A percentile compares a stretch with the other conserved stretches of the same genome.
phyloP scores from a whole-genome alignment of 768 basidiomycete species.

The Naganishia antarctica region DNA sequence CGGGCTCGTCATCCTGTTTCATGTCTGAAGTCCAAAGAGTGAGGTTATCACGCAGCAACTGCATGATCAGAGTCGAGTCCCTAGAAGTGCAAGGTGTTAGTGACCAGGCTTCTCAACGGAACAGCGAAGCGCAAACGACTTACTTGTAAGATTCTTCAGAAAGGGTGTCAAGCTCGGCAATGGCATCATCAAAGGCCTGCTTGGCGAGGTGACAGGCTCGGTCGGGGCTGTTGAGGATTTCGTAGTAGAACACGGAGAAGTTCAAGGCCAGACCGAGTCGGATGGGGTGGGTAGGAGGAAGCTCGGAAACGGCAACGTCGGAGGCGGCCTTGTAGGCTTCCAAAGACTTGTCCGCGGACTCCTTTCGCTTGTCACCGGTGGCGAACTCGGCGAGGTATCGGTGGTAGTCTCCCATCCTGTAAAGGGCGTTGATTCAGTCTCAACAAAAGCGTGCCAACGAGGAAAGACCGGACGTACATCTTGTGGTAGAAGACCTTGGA shows the following conservation, averaged over 20 bases:
- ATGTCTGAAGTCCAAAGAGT: conserved; percentile 98
- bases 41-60: conserved; percentile 92
- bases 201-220: conserved; percentile 98
- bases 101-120: neutral
- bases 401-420: conserved; percentile 98
- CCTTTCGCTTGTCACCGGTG: conserved; percentile 94
- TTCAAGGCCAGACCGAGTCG: conserved; percentile 97
- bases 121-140: conserved; percentile 24
- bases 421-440: neutral
- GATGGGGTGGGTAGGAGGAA: conserved; percentile 86
- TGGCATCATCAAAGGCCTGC: conserved; percentile 98
- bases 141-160: conserved; percentile 97
- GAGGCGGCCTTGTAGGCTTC: conserved; percentile 90
- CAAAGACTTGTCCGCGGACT: conserved; percentile 93
- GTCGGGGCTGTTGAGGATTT: conserved; percentile 97
- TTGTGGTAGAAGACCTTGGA: conserved; percentile 99
- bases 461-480: conserved; percentile 62
- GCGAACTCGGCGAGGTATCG: conserved; percentile 98
- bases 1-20: conserved; percentile 65
- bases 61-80: conserved; percentile 89
- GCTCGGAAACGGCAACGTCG: conserved; percentile 90
- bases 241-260: conserved; percentile 99
- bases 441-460: neutral
- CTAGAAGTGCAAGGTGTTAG: conserved; percentile 21
- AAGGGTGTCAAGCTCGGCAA: conserved; percentile 96